Evolutionary conservation across 2,329 filamentous ascomycete species (phyloP).

Genomic region (Cercospora sesami): DNA sequence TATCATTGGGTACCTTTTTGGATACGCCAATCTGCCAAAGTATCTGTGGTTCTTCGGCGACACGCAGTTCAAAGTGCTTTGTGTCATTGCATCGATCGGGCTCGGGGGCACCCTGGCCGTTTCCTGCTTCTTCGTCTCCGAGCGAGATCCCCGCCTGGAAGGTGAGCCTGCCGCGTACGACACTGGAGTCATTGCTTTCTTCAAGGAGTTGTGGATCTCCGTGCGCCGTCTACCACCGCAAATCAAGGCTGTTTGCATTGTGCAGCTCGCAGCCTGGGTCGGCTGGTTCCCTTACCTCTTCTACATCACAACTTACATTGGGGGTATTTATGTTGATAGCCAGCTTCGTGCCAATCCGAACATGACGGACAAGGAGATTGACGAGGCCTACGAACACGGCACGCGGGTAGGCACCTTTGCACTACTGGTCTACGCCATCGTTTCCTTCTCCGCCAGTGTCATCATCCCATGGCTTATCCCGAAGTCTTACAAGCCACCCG

Average conservation of each 20-base stretch:
- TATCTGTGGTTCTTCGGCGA: conserved; percentile 77
- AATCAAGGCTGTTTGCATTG: conserved; percentile 88
- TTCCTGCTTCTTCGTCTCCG: conserved; percentile 68
- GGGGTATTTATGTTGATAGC: conserved; percentile 87
- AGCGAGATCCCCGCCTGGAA: conserved; percentile 77
- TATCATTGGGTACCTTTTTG: conserved; percentile 84
- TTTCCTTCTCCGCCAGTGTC: conserved; percentile 78
- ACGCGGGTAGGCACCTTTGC: conserved; percentile 88
- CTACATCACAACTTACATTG: conserved; percentile 91
- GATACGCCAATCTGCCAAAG: conserved; percentile 75
- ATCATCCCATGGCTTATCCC: conserved; percentile 82
- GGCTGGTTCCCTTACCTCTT: conserved; percentile 98
- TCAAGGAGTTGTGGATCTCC: conserved; percentile 72
- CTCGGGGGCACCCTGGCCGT: conserved; percentile 69
- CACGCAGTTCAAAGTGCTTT: conserved; percentile 91
- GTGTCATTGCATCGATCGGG: conserved; percentile 75
- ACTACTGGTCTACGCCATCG: conserved; percentile 81
- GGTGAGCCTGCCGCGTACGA: conserved; percentile 60
- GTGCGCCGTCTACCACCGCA: conserved; percentile 78
- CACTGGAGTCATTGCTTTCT: conserved; percentile 73
- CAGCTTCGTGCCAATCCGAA: conserved; percentile 74
- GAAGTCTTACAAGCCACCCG: conserved; percentile 65
- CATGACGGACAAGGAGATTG: conserved; percentile 73
- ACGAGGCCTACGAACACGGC: conserved; percentile 77
- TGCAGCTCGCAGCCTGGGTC: conserved; percentile 96